Base-by-base conservation (phyloP, 2,329 filamentous ascomycete species). In the Colletotrichum incanum region DNA sequence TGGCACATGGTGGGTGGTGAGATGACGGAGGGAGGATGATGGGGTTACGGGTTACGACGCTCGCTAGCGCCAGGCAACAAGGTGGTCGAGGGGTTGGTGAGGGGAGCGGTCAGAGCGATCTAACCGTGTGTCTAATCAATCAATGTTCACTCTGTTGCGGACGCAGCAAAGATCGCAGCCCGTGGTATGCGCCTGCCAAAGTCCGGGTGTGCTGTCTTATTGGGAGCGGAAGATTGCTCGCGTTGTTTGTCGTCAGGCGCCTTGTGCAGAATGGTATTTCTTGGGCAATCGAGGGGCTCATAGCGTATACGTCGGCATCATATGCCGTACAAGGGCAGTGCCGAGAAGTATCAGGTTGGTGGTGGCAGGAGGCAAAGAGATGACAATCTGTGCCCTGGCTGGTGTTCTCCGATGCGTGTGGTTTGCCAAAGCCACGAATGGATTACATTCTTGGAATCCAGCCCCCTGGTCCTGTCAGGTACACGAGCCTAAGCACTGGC, bases 21-120 rank as follows among this genome's bases (percentile, higher is more conserved):
- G 37, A 58, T 28, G 55, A 55, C 50, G 26, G 47, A 71, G 56
- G 41, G 39, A 31, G 23, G 65, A 49, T 41, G 65, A 49, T 41
- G 26, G 56, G 43, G 41, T 39, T 67, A 49, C 63, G 63, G 67
- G 63, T 61, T 71, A 23, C 67, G 31, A 71, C 56, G 56, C 56
- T 56, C 20, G 49, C 49, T 67, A 34, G 63, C 47, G 67, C 34
- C 55, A 71, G 39, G 47, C 47, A 28, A 28, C 55, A 52, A 18
- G 23, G 11, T 11, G 52, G 41, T 41, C 23, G 43, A 20, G 52
- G 34, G 62, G 37, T 50, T 49, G 55, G 63, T 49, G 67, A 67
- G 39, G 47, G 34, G 23, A 61, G 63, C 67, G 67, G 63, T 49
- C 63, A 67, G 49, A 23, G 39, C 39, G 54, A 66, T 55, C n/a